Percentiles rank a stretch among this genome's conserved stretches.
Evolutionary conservation across 2,329 filamentous ascomycete genomes (phyloP).

Genomic region (Cordyceps militaris): DNA sequence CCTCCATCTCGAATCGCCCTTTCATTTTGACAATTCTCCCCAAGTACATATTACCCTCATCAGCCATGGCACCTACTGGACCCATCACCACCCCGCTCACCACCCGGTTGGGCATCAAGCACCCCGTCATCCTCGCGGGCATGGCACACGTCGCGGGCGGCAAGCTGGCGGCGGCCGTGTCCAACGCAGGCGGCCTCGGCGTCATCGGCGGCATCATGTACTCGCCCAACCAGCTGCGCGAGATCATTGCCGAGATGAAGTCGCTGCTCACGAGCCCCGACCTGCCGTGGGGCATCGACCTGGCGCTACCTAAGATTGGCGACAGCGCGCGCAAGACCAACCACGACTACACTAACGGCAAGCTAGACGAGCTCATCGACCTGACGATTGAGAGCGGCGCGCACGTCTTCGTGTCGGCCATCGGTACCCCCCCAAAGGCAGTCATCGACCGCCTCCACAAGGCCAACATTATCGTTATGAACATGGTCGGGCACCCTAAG

Average conservation of each 20-base stretch:
- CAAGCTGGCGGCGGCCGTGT: conserved; percentile 74
- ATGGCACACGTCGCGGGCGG: conserved; percentile 85
- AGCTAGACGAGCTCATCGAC: conserved; percentile 79
- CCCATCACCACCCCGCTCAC: conserved; percentile 73
- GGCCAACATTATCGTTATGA: conserved; percentile 82
- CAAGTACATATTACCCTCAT: not conserved
- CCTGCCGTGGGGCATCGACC: conserved; percentile 84
- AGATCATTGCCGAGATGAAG: conserved; percentile 84
- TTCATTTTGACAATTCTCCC: not conserved
- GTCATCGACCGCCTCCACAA: conserved; percentile 72
- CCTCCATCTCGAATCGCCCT: not conserved
- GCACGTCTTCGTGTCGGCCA: conserved; percentile 76
- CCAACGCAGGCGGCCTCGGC: conserved; percentile 78
- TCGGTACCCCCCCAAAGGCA: conserved; percentile 71
- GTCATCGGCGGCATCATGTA: conserved; percentile 67
- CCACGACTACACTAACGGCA: conserved; percentile 89
- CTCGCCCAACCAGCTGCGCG: conserved; percentile 65
- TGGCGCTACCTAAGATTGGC: conserved; percentile 84
- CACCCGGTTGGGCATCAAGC: conserved; percentile 70
- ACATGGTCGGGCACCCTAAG: conserved; percentile 91
- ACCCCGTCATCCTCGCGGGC: conserved; percentile 86
- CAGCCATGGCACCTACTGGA: conserved; percentile 24
- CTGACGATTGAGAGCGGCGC: conserved; percentile 82
- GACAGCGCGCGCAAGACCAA: conserved; percentile 81
- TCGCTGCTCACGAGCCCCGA: conserved; percentile 56